These are phyloP conservation scores for Dioszegia hungarica DNA, from an alignment of 768 basidiomycete species.

Conservation along the genomic window DNA sequence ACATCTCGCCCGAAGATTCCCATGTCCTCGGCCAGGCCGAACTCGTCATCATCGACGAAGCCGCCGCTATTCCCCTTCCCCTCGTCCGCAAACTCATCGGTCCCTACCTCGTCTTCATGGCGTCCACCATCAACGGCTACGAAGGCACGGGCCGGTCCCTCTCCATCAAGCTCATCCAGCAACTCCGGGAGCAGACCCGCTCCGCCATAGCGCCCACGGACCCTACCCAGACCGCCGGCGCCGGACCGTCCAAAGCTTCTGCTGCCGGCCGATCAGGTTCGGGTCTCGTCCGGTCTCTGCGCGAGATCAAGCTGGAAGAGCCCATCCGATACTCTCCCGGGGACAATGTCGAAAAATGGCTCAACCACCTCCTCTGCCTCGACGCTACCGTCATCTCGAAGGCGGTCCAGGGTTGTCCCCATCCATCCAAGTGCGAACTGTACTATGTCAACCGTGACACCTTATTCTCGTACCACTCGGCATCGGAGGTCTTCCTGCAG, in stretches of 20 bases:
- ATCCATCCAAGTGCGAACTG: conserved; percentile 87
- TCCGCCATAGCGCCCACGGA: conserved; percentile 69
- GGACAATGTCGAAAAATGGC: conserved; percentile 90
- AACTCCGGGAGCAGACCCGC: conserved; percentile 84
- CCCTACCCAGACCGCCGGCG: conserved; percentile 44
- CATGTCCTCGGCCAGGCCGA: conserved; percentile 98
- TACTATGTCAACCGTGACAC: conserved; percentile 96
- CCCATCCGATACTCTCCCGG: conserved; percentile 86
- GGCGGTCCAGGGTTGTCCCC: conserved; percentile 69
- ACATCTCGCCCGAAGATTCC: conserved; percentile 95
- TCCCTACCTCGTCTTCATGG: conserved; percentile 91
- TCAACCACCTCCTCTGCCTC: conserved; percentile 82
- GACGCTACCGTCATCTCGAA: conserved; percentile 66
- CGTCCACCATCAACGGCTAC: conserved; percentile 99
- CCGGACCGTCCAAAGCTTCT: conserved; percentile 48
- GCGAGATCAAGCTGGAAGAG: conserved; percentile 89
- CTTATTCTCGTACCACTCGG: conserved; percentile 93
- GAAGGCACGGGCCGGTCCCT: conserved; percentile 99
- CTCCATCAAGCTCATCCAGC: conserved; percentile 94
- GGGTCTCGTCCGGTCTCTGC: conserved; percentile 62
- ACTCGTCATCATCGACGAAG: conserved; percentile 95
- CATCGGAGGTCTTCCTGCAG: conserved; percentile 94
- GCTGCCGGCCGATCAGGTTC: conserved; percentile 45
- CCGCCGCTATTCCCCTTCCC: conserved; percentile 93
- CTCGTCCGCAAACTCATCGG: conserved; percentile 93